Percentiles rank a stretch among this genome's conserved stretches.
These are phyloP conservation scores for Pyrus communis DNA, from an alignment of 306 rosid species.

Conservation along the genomic window DNA sequence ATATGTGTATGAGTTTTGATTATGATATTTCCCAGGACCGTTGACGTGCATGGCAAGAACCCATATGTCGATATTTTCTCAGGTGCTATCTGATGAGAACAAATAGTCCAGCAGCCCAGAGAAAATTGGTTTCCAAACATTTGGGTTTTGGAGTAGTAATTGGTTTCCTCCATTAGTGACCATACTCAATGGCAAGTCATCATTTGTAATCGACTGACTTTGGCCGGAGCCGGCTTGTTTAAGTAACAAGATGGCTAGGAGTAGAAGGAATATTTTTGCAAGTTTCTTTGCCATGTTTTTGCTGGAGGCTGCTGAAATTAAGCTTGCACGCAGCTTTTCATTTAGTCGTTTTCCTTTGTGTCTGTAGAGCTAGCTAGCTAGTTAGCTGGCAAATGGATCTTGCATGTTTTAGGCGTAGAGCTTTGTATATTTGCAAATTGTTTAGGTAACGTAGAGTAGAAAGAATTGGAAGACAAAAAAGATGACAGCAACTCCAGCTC, in stretches of 20 bases:
- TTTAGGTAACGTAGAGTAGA: neutral
- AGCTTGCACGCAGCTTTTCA: neutral
- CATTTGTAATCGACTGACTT: neutral
- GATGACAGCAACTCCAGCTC: neutral
- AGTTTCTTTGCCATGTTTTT: neutral
- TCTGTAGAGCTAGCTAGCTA: too few species aligned
- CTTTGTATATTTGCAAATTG: neutral
- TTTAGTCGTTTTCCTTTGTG: neutral
- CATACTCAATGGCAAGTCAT: neutral
- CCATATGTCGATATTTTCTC: constrained; percentile 33
- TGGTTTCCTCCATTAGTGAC: neutral
- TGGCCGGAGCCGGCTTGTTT: neutral
- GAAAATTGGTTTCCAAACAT: too few species aligned
- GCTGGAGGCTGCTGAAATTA: neutral
- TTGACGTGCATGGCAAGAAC: constrained; percentile 41
- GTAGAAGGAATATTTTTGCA: neutral
- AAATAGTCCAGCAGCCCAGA: neutral
- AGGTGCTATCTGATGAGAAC: constrained; percentile 7
- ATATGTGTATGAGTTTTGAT: too few species aligned
- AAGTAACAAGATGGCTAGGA: neutral
- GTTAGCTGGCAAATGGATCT: neutral
- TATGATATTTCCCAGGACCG: constrained; percentile 23
- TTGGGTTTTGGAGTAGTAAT: neutral
- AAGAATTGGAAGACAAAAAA: neutral
- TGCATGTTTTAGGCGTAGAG: neutral